These are phyloP conservation scores for Teratosphaeria destructans DNA, from an alignment of 2,329 filamentous ascomycete genomes.

Conservation along the genomic window DNA sequence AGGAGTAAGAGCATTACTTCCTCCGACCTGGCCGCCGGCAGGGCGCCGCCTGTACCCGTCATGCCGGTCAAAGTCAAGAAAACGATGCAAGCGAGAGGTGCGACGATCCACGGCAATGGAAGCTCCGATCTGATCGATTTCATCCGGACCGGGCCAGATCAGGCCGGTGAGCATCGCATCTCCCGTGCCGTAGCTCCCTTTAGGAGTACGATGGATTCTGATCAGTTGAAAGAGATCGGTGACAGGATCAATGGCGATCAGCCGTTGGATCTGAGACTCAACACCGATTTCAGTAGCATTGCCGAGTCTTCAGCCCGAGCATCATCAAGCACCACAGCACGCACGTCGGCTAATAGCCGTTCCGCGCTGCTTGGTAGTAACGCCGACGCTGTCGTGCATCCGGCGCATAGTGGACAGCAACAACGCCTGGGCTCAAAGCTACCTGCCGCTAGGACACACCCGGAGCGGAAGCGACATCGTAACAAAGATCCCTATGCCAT, in stretches of 20 bases:
- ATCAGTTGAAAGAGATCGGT: slow-evolving; percentile 48
- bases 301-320: background rate
- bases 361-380: background rate
- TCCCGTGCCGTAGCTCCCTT: slow-evolving; percentile 77
- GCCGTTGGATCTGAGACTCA: slow-evolving; percentile 2
- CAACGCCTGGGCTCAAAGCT: slow-evolving; percentile 1
- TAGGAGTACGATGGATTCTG: slow-evolving; percentile 74
- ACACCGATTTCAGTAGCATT: background rate
- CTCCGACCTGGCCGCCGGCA: background rate
- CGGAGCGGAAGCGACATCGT: slow-evolving; percentile 57
- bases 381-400: slow-evolving; percentile 1
- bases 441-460: background rate
- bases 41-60: background rate
- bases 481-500: slow-evolving; percentile 90
- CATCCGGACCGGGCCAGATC: slow-evolving; percentile 67
- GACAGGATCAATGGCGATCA: slow-evolving; percentile 34
- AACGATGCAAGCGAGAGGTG: slow-evolving; percentile 17
- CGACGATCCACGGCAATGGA: slow-evolving; percentile 59
- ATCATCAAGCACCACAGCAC: background rate
- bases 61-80: slow-evolving; percentile 9
- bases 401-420: slow-evolving; percentile 11
- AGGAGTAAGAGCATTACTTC: slow-evolving; percentile 4
- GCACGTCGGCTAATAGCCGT: background rate
- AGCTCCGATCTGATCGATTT: slow-evolving; percentile 91
- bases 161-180: slow-evolving; percentile 55